Evolutionary conservation across 2,329 filamentous ascomycete genomes (phyloP), one percentile per base, ranked within the genome.

Genomic region (Sclerotiophoma versabilis): DNA sequence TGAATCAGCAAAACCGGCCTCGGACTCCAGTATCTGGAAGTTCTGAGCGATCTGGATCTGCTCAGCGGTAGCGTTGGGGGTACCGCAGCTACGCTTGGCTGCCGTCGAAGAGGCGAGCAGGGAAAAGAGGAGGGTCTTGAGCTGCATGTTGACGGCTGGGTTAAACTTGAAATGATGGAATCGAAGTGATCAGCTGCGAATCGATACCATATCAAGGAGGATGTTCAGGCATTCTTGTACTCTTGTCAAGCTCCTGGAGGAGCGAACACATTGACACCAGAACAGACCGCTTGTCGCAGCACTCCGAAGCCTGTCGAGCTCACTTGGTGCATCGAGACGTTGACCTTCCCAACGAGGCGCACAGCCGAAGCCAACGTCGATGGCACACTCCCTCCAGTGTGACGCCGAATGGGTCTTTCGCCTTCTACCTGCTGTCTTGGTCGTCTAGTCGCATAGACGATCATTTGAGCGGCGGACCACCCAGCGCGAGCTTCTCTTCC

Each of bases 41-140:
- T 62, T 55, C 36, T 58, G 53, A 20, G 57, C 53, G 17, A 56
- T 39, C 27, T 44, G 47, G 29, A 58, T 38, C 30, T 61, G 53
- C 42, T 59, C 62, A n/a, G 38, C 49, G 5, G 53, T 54, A 34
- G 60, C 59, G 25, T 50, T 47, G 20, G 55, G 55, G 30, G 62
- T 57, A 49, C 57, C 59, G 38, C 62, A 64, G 53, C 33, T 54
- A n/a, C 56, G 49, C 47, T 49, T 49, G 37, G 53, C 56, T 12
- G 49, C 37, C 4, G 43, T 49, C 30, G 37, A 54, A n/a, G 53
- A 45, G 23, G 37, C 49, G 25, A 59, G 49, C 26, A 54, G 26
- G 11, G 54, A 58, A 22, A 58, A 15, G 45, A 57, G 44, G 36
- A 58, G 25, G 19, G 45, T 49, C 45, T 50, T 58, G 49, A 58